phyloP scores from a whole-genome alignment of 1,284 basidiomycete species.

The Sanghuangporus sanghuang region DNA sequence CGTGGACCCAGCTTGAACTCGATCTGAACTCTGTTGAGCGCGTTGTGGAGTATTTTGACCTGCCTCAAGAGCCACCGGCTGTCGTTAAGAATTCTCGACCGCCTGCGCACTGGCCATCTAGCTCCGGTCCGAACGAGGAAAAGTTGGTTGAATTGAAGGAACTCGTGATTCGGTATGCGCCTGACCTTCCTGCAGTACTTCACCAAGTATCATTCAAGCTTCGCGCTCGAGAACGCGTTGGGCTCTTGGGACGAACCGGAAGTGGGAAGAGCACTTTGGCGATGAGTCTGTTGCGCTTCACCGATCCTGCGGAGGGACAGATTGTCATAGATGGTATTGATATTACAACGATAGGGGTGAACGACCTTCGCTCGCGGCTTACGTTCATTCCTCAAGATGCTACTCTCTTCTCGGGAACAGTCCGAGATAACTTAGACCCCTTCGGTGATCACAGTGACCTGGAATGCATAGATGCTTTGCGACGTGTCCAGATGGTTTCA shows the following conservation, averaged over 20 bases:
- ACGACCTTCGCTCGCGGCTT: constrained; percentile 74
- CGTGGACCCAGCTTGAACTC: constrained; percentile 53
- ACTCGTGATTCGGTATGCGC: constrained; percentile 76
- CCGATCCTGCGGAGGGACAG: constrained; percentile 74
- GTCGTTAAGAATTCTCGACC: constrained; percentile 62
- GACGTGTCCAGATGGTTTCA: constrained; percentile 59
- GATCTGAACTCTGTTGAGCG: constrained; percentile 82
- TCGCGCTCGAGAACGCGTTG: constrained; percentile 61
- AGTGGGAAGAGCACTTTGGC: constrained; percentile 61
- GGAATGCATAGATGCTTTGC: constrained; percentile 66
- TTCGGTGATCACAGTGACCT: constrained; percentile 78
- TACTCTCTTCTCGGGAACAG: constrained; percentile 81
- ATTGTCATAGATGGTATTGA: constrained; percentile 89
- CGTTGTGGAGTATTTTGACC: constrained; percentile 80
- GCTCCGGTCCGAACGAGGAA: constrained; percentile 30
- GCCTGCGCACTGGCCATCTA: constrained; percentile 87
- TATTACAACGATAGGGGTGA: constrained; percentile 81
- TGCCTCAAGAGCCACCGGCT: constrained; percentile 82
- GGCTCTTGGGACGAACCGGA: constrained; percentile 72
- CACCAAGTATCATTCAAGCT: constrained; percentile 67
- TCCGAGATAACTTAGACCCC: constrained; percentile 85
- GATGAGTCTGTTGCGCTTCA: constrained; percentile 84
- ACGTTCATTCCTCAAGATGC: constrained; percentile 51
- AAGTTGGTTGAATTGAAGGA: constrained; percentile 34
- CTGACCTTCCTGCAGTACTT: constrained; percentile 80